A percentile compares a stretch with the other conserved stretches of the same genome.
These are phyloP conservation scores for Vigna radiata DNA, from an alignment of 306 rosid genomes.

Conservation along the genomic window DNA sequence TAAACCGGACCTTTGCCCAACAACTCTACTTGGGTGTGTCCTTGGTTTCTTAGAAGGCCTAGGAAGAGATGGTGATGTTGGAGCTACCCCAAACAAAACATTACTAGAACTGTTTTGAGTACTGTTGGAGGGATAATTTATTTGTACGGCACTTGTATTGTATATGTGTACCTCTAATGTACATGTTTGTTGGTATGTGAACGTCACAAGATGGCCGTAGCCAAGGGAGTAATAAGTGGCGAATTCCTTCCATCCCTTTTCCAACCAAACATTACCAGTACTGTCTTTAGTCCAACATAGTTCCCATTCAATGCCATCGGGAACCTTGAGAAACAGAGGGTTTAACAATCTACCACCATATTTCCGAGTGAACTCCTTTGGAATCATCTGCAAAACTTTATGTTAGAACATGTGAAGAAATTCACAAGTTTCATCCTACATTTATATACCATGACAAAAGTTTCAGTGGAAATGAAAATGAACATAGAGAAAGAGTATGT, in stretches of 20 bases:
- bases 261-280: neutral
- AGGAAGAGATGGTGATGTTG: neutral
- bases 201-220: neutral
- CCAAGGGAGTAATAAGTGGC: neutral
- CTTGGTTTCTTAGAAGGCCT: conserved; percentile 15
- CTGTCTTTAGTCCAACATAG: neutral
- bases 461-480: neutral
- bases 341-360: neutral
- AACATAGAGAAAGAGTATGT: neutral
- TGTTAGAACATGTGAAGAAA: neutral
- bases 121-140: conserved; percentile 10
- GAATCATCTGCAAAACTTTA: conserved; percentile 1
- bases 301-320: neutral
- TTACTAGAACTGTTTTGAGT: too few relatives aligned
- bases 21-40: neutral
- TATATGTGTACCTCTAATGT: conserved; percentile 16
- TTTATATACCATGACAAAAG: neutral
- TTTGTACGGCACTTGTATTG: conserved; percentile 13
- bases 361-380: neutral
- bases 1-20: neutral
- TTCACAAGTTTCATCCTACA: neutral
- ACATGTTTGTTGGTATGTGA: conserved; percentile 21
- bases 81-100: too few relatives aligned
- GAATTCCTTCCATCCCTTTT: neutral
- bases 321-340: neutral